Conservation (phyloP, 768 basidiomycete genomes). For the Cubamyces lactineus region DNA sequence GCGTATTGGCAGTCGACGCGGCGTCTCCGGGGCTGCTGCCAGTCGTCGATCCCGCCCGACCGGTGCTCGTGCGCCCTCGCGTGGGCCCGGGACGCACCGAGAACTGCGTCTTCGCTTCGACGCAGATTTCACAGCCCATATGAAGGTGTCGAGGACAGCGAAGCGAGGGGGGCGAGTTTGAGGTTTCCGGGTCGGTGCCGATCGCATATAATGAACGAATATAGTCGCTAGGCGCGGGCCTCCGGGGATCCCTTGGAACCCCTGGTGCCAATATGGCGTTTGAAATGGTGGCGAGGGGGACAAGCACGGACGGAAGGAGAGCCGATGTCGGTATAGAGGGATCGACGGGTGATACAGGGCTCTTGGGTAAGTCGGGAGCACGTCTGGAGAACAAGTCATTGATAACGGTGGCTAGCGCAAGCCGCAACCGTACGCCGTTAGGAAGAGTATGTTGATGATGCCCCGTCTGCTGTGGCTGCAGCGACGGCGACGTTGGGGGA, state of each 20-base stretch:
- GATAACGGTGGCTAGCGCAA: constrained; percentile 75
- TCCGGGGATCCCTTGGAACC: constrained; percentile 14
- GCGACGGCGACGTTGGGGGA: constrained; percentile 55
- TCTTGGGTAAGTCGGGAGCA: constrained; percentile 45
- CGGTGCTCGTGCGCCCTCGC: constrained; percentile 16
- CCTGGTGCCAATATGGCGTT: constrained; percentile 9
- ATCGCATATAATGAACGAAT: constrained; percentile 56
- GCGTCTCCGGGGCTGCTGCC: constrained; percentile 33
- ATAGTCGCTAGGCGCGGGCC: constrained; percentile 40
- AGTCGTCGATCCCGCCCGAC: constrained; percentile 28
- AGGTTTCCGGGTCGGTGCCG: constrained; percentile 63
- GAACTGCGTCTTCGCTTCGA: constrained; percentile 52
- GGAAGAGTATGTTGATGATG: constrained; percentile 66
- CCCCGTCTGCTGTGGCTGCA: constrained; percentile 36
- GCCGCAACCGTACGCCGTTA: constrained; percentile 78
- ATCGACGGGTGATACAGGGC: constrained; percentile 26
- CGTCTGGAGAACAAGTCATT: constrained; percentile 83
- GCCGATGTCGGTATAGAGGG: constrained; percentile 28
- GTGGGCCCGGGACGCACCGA: constrained; percentile 11
- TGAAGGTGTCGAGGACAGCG: constrained; percentile 77
- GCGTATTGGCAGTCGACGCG: constrained; percentile 1
- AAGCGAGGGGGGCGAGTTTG: constrained; percentile 62
- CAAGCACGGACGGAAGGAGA: constrained; percentile 37
- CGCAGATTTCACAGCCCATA: constrained; percentile 75
- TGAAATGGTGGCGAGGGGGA: constrained; percentile 30